phyloP scores from a whole-genome alignment of 2,329 filamentous ascomycete genomes.

The Hymenoscyphus fructigenus region DNA sequence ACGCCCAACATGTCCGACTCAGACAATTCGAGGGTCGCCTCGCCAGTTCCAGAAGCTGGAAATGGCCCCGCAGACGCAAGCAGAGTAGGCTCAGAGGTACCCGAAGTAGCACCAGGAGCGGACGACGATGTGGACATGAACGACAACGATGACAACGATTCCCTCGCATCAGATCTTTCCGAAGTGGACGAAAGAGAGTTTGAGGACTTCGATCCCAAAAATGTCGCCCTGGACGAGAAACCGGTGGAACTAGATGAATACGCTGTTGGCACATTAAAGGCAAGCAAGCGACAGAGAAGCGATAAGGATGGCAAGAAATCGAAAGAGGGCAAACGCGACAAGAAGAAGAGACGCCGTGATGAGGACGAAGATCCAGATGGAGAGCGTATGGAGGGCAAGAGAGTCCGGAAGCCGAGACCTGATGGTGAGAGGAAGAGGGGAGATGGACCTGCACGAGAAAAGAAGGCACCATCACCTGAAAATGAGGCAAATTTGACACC shows the following conservation, averaged over 20 bases:
- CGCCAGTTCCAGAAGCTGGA: constrained; percentile 27
- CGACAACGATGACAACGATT: constrained; percentile 31
- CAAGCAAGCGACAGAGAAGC: constrained; percentile 62
- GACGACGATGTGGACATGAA: constrained; percentile 34
- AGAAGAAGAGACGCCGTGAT: constrained; percentile 63
- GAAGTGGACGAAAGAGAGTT: constrained; percentile 71
- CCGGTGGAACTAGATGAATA: constrained; percentile 69
- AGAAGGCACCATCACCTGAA: constrained; percentile 57
- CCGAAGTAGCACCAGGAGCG: constrained; percentile 28
- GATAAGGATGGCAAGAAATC: constrained; percentile 70
- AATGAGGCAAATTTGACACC: constrained; percentile 78
- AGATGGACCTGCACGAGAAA: constrained; percentile 39
- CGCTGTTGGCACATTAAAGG: constrained; percentile 61
- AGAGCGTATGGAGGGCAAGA: constrained; percentile 53
- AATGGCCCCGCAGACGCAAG: constrained; percentile 23
- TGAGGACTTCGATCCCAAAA: constrained; percentile 66
- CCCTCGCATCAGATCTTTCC: constrained; percentile 54
- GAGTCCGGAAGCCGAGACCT: constrained; percentile 42
- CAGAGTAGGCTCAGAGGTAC: constrained; percentile 26
- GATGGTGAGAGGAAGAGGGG: constrained; percentile 40
- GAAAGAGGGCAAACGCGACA: constrained; percentile 61
- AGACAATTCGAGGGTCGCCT: constrained; percentile 25
- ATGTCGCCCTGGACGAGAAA: constrained; percentile 61
- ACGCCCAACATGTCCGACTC: constrained; percentile 33
- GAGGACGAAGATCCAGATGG: constrained; percentile 47